These are phyloP conservation scores for Pythium phragmitis DNA, from an alignment of 352 stramenopile genomes.

Conservation along the genomic window DNA sequence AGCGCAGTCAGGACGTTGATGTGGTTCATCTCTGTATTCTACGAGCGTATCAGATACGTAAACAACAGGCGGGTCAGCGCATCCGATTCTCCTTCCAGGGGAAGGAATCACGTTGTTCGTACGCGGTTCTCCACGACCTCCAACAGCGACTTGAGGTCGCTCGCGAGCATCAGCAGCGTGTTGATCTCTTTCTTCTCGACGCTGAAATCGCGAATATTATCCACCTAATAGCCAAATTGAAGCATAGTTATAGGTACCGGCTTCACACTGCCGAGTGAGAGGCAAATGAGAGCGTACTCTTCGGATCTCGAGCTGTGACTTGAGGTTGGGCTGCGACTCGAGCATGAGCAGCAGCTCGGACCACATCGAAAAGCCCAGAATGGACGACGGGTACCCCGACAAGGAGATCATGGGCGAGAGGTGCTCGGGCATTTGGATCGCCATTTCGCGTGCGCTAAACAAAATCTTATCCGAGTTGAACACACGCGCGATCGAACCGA, in stretches of 20 bases:
- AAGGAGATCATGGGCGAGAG: slow-evolving; percentile 70
- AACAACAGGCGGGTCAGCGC: background rate
- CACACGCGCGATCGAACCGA: slow-evolving; percentile 59
- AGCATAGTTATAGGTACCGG: background rate
- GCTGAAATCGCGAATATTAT: slow-evolving; percentile 59
- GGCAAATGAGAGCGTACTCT: slow-evolving; percentile 25
- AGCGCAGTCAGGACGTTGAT: slow-evolving; percentile 67
- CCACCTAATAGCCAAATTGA: slow-evolving; percentile 30
- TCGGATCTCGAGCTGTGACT: slow-evolving; percentile 62
- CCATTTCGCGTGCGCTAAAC: slow-evolving; percentile 63
- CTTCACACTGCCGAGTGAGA: background rate
- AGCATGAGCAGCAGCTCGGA: slow-evolving; percentile 77
- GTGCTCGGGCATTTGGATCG: slow-evolving; percentile 69
- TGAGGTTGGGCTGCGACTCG: slow-evolving; percentile 65
- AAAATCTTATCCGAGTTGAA: slow-evolving; percentile 71
- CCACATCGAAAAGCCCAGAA: slow-evolving; percentile 75
- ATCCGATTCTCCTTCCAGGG: no score
- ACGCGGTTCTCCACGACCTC: slow-evolving; percentile 66
- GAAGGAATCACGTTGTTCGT: slow-evolving; percentile 9
- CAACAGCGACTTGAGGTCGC: slow-evolving; percentile 57
- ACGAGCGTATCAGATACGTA: background rate
- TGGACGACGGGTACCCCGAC: slow-evolving; percentile 73
- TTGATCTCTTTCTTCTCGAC: slow-evolving; percentile 55
- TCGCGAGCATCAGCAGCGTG: slow-evolving; percentile 58
- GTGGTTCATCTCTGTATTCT: slow-evolving; percentile 54